Evolutionary conservation across 202 grass and related monocot genomes (phyloP).

Genomic region (Elaeis oleifera): DNA sequence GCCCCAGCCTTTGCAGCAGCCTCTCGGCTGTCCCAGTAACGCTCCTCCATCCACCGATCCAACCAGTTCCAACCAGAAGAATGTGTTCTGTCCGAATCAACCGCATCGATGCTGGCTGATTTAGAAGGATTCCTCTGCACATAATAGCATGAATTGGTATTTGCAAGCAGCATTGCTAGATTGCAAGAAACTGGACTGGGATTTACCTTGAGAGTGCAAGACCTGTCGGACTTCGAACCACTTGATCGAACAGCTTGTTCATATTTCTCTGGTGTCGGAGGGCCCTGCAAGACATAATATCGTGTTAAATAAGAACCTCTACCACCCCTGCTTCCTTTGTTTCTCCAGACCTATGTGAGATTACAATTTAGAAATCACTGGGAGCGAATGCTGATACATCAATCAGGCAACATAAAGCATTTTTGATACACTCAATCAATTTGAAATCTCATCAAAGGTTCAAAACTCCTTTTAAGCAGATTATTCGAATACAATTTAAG

Average conservation of each 20-base stretch:
- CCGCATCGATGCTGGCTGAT: conserved; percentile 31
- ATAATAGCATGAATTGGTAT: background rate
- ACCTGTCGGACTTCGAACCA: conserved; percentile 36
- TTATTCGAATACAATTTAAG: no score
- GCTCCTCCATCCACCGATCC: conserved; percentile 85
- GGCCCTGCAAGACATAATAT: conserved; percentile 25
- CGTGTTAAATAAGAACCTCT: no score
- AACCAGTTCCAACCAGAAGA: conserved; percentile 78
- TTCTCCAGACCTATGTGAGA: no score
- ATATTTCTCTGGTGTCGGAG: conserved; percentile 65
- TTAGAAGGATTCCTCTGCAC: conserved; percentile 48
- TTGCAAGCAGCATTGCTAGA: background rate
- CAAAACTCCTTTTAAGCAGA: no score
- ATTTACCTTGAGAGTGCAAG: conserved; percentile 50
- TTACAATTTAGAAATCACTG: no score
- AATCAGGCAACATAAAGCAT: no score
- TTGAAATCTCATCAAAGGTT: no score
- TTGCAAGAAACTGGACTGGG: background rate
- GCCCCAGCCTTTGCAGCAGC: background rate
- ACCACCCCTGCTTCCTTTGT: no score
- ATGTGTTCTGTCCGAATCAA: conserved; percentile 53
- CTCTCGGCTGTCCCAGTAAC: conserved; percentile 16
- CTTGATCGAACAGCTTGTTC: conserved; percentile 36
- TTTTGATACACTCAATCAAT: no score
- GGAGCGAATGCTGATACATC: no score